These are phyloP conservation scores for Diaporthe amygdali DNA, from an alignment of 2,329 filamentous ascomycete species.

Conservation along the genomic window DNA sequence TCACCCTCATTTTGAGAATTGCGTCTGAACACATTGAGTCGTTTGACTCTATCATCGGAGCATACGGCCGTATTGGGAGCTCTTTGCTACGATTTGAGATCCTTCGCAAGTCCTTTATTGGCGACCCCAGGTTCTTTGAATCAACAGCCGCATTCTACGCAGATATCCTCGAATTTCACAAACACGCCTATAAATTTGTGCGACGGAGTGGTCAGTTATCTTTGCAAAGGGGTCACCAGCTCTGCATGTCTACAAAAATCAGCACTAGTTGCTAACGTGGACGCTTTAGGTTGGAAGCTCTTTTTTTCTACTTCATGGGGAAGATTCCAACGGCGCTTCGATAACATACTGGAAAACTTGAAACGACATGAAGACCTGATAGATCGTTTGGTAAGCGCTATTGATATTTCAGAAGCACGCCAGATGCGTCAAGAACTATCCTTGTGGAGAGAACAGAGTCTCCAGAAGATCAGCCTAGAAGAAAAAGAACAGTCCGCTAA, in stretches of 20 bases:
- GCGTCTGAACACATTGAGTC: slow-evolving; percentile 42
- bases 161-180: slow-evolving; percentile 55
- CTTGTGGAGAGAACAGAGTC: slow-evolving; percentile 31
- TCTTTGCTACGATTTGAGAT: slow-evolving; percentile 44
- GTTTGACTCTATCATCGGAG: slow-evolving; percentile 47
- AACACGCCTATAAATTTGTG: slow-evolving; percentile 51
- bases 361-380: slow-evolving; percentile 36
- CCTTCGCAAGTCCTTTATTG: slow-evolving; percentile 36
- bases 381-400: slow-evolving; percentile 39
- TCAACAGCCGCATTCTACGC: slow-evolving; percentile 48
- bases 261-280: not conserved
- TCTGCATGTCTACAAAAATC: too few relatives aligned
- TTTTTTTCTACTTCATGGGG: slow-evolving; percentile 44
- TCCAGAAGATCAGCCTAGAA: slow-evolving; percentile 25
- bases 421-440: slow-evolving; percentile 31
- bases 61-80: slow-evolving; percentile 44
- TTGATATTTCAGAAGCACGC: slow-evolving; percentile 32
- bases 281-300: slow-evolving; percentile 39
- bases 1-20: slow-evolving; percentile 41
- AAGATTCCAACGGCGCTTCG: slow-evolving; percentile 41
- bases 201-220: slow-evolving; percentile 34
- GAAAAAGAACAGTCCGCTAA: slow-evolving; percentile 31
- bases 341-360: slow-evolving; percentile 39
- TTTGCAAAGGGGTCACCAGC: too few relatives aligned
- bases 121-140: slow-evolving; percentile 42